phyloP scores from a whole-genome alignment of 164 flowering plant species.

The Euptelea pleiosperma region DNA sequence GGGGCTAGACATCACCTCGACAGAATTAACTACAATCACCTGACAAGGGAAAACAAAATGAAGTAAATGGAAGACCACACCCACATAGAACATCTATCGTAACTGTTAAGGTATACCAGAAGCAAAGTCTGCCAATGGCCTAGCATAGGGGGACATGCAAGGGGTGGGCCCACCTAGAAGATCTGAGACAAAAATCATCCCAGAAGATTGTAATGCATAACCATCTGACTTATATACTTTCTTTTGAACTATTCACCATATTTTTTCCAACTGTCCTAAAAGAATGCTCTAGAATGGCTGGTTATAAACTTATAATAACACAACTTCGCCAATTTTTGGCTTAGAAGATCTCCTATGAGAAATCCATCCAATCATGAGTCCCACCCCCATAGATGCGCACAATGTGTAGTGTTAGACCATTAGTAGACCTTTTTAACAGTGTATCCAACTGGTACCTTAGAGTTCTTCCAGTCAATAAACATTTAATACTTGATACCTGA shows the following conservation, averaged over 20 bases:
- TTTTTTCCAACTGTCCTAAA: too few species aligned
- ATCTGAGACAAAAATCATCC: too few species aligned
- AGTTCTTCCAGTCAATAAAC: neutral
- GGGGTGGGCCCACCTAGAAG: neutral
- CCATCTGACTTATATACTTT: too few species aligned
- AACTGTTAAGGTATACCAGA: neutral
- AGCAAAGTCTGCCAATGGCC: neutral
- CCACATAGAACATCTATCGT: neutral
- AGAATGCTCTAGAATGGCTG: too few species aligned
- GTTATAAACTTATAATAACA: too few species aligned
- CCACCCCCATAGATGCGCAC: too few species aligned
- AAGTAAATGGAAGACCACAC: neutral
- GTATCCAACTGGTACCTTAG: neutral
- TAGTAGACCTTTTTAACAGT: neutral
- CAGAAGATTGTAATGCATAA: too few species aligned
- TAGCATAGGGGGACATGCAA: neutral
- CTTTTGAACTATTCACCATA: too few species aligned
- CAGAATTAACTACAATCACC: conserved; percentile 57
- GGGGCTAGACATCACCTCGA: conserved; percentile 64
- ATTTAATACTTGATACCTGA: conserved; percentile 41
- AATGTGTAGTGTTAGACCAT: too few species aligned
- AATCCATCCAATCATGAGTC: too few species aligned
- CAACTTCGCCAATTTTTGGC: too few species aligned
- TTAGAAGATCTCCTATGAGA: too few species aligned
- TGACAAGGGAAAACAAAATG: conserved; percentile 26